Percentiles rank a stretch among this genome's conserved stretches.
Conservation (phyloP, 495 filamentous ascomycete species). For the Jackrogersella multiformis region DNA sequence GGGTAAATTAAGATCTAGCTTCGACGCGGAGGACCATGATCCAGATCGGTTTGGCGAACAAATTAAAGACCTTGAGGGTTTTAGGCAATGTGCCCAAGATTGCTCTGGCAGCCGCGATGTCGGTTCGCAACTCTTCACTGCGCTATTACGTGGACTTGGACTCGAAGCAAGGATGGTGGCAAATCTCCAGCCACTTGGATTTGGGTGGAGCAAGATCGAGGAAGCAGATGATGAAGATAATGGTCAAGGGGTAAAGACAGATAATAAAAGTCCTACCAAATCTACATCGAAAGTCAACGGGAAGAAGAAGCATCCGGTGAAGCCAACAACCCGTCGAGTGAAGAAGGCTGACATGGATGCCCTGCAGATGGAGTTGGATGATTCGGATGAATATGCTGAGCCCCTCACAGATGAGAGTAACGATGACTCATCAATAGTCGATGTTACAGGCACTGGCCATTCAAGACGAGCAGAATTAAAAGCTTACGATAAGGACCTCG, state of each 20-base stretch:
- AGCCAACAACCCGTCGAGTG: constrained; percentile 33
- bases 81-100: constrained; percentile 71
- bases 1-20: constrained; percentile 71
- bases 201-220: constrained; percentile 90
- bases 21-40: constrained; percentile 69
- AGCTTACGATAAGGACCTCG: constrained; percentile 72
- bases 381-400: constrained; percentile 52
- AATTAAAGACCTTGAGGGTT: constrained; percentile 69
- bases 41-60: constrained; percentile 76
- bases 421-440: constrained; percentile 52
- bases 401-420: constrained; percentile 51
- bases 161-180: constrained; percentile 83
- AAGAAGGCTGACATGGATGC: constrained; percentile 45
- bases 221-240: constrained; percentile 64
- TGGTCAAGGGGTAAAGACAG: constrained; percentile 25
- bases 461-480: constrained; percentile 38
- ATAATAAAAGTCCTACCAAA: constrained; percentile 16
- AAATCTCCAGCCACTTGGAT: constrained; percentile 87
- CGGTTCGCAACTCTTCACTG: constrained; percentile 90
- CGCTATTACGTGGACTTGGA: constrained; percentile 81
- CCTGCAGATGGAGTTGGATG: constrained; percentile 60
- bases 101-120: constrained; percentile 88
- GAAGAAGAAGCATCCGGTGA: constrained; percentile 34
- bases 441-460: constrained; percentile 44
- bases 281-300: constrained; percentile 25